Percentiles rank a stretch among this genome's conserved stretches.
phyloP scores from a whole-genome alignment of 2,329 filamentous ascomycete species.

The Fusarium torulosum region DNA sequence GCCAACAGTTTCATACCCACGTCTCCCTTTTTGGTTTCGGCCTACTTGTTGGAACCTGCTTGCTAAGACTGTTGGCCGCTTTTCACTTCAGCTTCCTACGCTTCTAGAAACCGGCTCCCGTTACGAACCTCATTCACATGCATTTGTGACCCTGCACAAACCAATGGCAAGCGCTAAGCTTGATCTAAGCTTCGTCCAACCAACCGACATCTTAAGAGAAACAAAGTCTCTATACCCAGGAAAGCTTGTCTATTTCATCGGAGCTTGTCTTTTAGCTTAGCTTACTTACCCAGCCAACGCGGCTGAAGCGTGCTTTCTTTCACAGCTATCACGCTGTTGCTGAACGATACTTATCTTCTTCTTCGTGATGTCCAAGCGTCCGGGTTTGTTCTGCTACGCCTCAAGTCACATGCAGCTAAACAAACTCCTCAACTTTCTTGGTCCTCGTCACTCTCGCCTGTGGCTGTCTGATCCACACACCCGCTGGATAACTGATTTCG shows the following conservation, averaged over 20 bases:
- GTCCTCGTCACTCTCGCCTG: neutral
- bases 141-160: neutral
- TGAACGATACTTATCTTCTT: conserved; percentile 2
- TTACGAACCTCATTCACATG: conserved; percentile 12
- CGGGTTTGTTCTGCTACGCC: neutral
- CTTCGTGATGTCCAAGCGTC: neutral
- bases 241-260: neutral
- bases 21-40: no score
- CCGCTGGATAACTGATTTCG: neutral
- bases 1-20: conserved; percentile 8
- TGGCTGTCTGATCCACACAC: neutral
- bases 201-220: no score
- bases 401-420: neutral
- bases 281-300: neutral
- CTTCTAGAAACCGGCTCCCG: conserved; percentile 20
- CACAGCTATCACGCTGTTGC: neutral
- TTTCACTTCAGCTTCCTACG: neutral
- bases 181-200: neutral
- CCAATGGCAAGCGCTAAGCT: conserved; percentile 6
- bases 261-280: neutral
- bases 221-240: conserved; percentile 4
- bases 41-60: conserved; percentile 5
- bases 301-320: conserved; percentile 1
- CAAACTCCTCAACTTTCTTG: conserved; percentile 3
- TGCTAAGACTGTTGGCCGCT: neutral